Conservation (phyloP, 2,329 filamentous ascomycete genomes). For the Monosporascus sp. region DNA sequence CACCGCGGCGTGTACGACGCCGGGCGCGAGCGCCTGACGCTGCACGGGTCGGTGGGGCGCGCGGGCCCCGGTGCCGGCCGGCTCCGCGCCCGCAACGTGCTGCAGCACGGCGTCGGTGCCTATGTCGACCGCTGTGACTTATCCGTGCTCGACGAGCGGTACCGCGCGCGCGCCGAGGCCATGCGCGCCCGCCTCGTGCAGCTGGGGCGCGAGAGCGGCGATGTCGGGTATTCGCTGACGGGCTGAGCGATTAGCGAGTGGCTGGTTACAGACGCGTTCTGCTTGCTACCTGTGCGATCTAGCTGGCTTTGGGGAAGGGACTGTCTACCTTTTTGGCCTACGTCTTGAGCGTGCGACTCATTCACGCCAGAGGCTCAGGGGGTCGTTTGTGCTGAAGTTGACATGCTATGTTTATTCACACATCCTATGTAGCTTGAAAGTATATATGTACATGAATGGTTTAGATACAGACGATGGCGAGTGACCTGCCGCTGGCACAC, state of each 20-base stretch:
- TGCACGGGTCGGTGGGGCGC: conserved; percentile 69
- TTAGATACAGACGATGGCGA: no score
- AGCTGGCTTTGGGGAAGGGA: no score
- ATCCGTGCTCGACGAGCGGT: conserved; percentile 34
- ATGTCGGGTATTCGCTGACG: conserved; percentile 59
- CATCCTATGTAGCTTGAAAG: no score
- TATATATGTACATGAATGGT: no score
- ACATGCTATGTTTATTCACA: no score
- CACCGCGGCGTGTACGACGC: conserved; percentile 64
- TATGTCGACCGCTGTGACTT: conserved; percentile 62
- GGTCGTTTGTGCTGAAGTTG: no score
- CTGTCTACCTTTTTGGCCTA: no score
- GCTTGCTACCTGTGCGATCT: no score
- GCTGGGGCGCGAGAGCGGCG: conserved; percentile 54
- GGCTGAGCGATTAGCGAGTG: conserved; percentile 32
- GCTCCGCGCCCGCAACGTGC: conserved; percentile 62
- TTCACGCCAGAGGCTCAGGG: no score
- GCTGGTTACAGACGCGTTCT: no score
- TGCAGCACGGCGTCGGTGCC: conserved; percentile 67
- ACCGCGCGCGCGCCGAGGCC: conserved; percentile 47
- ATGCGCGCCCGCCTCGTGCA: conserved; percentile 61
- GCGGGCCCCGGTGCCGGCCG: conserved; percentile 49
- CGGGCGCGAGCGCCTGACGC: conserved; percentile 57
- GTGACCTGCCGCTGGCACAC: no score
- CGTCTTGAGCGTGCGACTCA: no score